These are phyloP conservation scores for Vanrija pseudolonga DNA, from an alignment of 1,284 basidiomycete genomes.

Conservation along the genomic window DNA sequence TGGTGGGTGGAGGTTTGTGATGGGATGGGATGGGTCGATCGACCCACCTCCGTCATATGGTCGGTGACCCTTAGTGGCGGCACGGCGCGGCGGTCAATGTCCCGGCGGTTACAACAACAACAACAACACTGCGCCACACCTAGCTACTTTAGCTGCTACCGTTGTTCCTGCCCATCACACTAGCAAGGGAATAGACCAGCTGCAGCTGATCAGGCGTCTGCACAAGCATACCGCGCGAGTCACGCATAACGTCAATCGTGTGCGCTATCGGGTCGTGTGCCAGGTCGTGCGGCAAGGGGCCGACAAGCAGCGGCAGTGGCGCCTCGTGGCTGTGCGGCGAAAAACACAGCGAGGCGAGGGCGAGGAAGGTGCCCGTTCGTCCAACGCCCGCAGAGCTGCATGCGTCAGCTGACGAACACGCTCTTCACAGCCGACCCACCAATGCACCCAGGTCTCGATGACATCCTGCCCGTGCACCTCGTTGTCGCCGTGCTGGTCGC, in stretches of 20 bases:
- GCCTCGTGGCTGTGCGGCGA: background rate
- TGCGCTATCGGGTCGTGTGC: constrained; percentile 24
- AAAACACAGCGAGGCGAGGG: constrained; percentile 31
- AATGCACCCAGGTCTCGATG: constrained; percentile 47
- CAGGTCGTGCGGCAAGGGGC: constrained; percentile 18
- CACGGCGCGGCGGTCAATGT: no score
- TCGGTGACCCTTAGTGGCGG: no score
- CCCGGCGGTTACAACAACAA: no score
- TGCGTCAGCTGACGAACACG: background rate
- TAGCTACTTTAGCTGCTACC: no score
- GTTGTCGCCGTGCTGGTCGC: constrained; percentile 9
- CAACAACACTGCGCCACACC: no score
- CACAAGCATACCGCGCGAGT: constrained; percentile 35
- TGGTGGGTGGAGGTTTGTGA: no score
- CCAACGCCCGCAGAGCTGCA: constrained; percentile 45
- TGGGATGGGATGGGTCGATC: no score
- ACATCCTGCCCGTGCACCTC: constrained; percentile 15
- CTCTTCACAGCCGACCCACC: constrained; percentile 24
- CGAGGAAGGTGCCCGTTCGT: constrained; percentile 43
- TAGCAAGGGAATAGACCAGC: constrained; percentile 17
- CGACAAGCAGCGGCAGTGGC: constrained; percentile 18
- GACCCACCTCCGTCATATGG: no score
- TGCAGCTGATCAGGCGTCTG: constrained; percentile 36
- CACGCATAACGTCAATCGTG: constrained; percentile 36
- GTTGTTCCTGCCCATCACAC: no score